Base-by-base conservation (phyloP, 352 stramenopile genomes). In the Phytophthora megakarya region DNA sequence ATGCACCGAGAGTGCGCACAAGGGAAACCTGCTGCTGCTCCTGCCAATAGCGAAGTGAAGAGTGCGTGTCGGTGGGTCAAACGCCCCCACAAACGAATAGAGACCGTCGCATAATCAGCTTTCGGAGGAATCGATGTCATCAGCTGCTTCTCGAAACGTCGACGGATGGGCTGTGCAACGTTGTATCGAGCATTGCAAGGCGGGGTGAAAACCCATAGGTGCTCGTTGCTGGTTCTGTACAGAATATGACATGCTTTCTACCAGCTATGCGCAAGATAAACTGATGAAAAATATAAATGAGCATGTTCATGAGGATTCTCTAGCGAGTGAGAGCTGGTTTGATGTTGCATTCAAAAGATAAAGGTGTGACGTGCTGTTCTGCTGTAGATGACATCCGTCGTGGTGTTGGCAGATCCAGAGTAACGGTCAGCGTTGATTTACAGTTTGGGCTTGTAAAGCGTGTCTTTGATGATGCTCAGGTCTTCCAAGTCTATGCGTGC, bases 31-130 rank as follows among this genome's bases (percentile, higher is more conserved):
- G 42, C 18, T 68, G 45, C 52, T 66, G 56, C 57, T 65, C 48
- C 40, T 45, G 49, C 52, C 38, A 73, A 73, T 62, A 38, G 52
- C 44, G 42, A 69, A 73, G 65, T 73, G 65, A 38, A 52, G 64
- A 61, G 22, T 70, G 49, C 4, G 57, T 56, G 49, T 71, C 37
- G 40, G 37, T 39, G 52, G 50, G 18, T 15, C 23, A 42, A 44
- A 11, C 30, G 61, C 19, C 58, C 70, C 37, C 25, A 0, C 10
- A 67, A 73, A 32, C 25, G 15, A 16, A 73, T 73, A 44, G 25
- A 10, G 19, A 25, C 8, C 13, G 21, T 54, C 48, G 22, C 40
- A 60, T 57, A 69, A 18, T n/a, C 25, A 25, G 22, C 2, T 65
- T 45, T 58, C 21, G 28, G n/a, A 12, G 64, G 59, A 40, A 49